A percentile compares a stretch with the other conserved stretches of the same genome.
These are phyloP conservation scores for Rhodotorula toruloides DNA, from an alignment of 768 basidiomycete species.

Conservation along the genomic window DNA sequence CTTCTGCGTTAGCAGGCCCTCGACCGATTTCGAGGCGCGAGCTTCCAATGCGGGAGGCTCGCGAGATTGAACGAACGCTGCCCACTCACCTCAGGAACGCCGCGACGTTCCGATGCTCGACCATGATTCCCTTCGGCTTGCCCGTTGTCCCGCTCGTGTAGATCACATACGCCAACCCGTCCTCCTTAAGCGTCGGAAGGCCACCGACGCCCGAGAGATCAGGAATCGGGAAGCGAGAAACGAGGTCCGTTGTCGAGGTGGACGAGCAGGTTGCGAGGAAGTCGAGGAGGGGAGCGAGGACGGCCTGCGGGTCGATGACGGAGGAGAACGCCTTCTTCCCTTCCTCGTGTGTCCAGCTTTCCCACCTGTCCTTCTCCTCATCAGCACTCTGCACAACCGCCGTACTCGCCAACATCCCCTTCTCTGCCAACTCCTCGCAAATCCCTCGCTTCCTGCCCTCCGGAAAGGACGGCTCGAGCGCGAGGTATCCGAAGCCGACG, in stretches of 20 bases:
- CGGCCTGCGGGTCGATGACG: background rate
- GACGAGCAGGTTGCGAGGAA: background rate
- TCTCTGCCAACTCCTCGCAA: conserved; percentile 9
- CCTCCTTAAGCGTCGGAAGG: background rate
- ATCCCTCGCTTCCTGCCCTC: conserved; percentile 26
- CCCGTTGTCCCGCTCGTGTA: conserved; percentile 37
- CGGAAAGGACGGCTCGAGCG: conserved; percentile 36
- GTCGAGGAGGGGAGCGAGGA: conserved; percentile 1
- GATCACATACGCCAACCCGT: conserved; percentile 33
- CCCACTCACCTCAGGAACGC: conserved; percentile 23
- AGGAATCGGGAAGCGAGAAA: background rate
- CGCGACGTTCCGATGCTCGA: conserved; percentile 33
- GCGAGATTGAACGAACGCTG: background rate
- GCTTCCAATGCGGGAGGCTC: too few relatives aligned
- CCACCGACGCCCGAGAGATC: background rate
- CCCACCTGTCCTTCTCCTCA: conserved; percentile 12
- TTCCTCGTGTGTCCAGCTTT: background rate
- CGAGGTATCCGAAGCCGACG: conserved; percentile 33
- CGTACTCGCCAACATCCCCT: conserved; percentile 12
- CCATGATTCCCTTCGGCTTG: conserved; percentile 30
- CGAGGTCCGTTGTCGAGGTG: background rate
- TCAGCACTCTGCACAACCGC: conserved; percentile 16
- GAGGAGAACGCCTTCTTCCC: background rate
- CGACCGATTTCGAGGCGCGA: background rate
- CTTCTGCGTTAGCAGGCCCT: background rate